Evolutionary conservation across 306 rosid species (phyloP).

Genomic region (Chamaecrista fasciculata): DNA sequence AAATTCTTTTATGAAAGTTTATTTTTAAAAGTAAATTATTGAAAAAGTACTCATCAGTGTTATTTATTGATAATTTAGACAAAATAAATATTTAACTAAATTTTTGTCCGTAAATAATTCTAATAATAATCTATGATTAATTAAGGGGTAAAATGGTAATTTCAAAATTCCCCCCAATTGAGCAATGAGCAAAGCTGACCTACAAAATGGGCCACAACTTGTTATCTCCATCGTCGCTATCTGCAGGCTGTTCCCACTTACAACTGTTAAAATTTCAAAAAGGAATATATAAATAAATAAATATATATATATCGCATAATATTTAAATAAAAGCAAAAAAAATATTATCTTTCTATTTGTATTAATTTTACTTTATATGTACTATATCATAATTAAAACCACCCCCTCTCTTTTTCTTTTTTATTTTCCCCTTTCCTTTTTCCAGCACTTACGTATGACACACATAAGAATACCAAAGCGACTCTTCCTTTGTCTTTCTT

Average conservation of each 20-base stretch:
- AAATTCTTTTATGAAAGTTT: too few relatives aligned
- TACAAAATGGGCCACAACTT: conserved; percentile 47
- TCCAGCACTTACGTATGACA: not conserved
- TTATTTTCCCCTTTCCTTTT: not conserved
- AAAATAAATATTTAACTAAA: too few relatives aligned
- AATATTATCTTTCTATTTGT: not conserved
- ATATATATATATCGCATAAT: not conserved
- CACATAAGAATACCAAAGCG: conserved; percentile 6
- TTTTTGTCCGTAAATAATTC: not conserved
- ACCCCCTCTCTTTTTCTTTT: not conserved
- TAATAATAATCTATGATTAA: not conserved
- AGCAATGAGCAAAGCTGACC: conserved; percentile 45
- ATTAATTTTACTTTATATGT: not conserved
- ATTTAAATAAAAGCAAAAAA: not conserved
- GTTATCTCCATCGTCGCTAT: conserved; percentile 51
- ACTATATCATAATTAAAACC: not conserved
- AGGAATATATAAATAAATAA: not conserved
- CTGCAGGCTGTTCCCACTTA: conserved; percentile 54
- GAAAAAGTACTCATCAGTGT: too few relatives aligned
- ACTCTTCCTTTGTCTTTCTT: conserved; percentile 22
- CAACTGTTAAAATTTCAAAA: conserved; percentile 7
- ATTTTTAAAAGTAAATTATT: too few relatives aligned
- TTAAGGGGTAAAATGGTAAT: conserved; percentile 32
- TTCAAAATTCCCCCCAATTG: not conserved
- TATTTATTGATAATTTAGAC: too few relatives aligned